Percentiles rank a stretch among this genome's conserved stretches.
phyloP scores from a whole-genome alignment of 2,329 filamentous ascomycete genomes.

The Clonostachys solani region DNA sequence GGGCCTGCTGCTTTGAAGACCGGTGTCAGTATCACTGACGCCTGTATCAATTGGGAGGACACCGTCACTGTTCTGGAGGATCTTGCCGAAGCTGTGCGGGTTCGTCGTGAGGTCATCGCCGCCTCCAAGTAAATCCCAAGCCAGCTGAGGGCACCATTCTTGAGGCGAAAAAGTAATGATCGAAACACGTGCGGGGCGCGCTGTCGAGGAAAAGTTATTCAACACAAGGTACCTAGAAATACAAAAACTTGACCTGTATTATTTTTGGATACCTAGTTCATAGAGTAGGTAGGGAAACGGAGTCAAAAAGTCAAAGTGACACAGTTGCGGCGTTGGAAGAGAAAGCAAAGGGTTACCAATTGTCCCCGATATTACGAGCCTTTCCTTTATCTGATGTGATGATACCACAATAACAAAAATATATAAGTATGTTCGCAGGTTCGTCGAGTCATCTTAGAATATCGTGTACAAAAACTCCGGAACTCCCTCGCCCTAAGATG shows the following conservation, averaged over 20 bases:
- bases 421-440: neutral
- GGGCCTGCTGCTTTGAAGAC: conserved; percentile 76
- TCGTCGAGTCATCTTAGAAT: neutral
- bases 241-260: neutral
- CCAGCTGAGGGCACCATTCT: conserved; percentile 1
- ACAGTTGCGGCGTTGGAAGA: too few relatives aligned
- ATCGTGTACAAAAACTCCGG: too few relatives aligned
- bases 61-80: conserved; percentile 80
- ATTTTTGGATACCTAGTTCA: too few relatives aligned
- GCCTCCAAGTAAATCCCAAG: conserved; percentile 14
- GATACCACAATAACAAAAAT: neutral
- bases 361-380: neutral
- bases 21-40: conserved; percentile 92
- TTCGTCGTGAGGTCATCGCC: conserved; percentile 57
- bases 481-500: too few relatives aligned
- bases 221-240: conserved; percentile 38
- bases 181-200: conserved; percentile 5
- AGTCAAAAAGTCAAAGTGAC: too few relatives aligned
- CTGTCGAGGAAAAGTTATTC: conserved; percentile 17
- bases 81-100: conserved; percentile 77
- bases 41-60: conserved; percentile 89
- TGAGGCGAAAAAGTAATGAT: conserved; percentile 1
- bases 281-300: too few relatives aligned
- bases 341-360: too few relatives aligned
- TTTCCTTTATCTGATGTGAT: neutral